Conservation (phyloP, 805 yeast genomes). For the Spathaspora arborariae region DNA sequence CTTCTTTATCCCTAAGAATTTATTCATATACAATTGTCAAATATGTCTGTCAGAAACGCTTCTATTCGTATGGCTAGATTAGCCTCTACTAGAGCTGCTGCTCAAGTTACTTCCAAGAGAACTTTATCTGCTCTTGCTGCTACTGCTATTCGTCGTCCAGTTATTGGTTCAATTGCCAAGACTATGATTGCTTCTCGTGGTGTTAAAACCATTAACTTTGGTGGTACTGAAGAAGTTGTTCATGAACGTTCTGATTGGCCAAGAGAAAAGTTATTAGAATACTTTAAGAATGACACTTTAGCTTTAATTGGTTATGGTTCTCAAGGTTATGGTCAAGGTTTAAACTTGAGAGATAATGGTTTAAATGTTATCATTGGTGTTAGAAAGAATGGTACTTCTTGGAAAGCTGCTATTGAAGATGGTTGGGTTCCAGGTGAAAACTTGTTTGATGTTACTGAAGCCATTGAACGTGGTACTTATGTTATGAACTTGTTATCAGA, state of each 20-base stretch:
- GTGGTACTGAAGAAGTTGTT: slow-evolving; percentile 91
- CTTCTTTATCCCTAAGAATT: slow-evolving; percentile 4
- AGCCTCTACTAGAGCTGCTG: slow-evolving; percentile 41
- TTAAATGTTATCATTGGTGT: slow-evolving; percentile 97
- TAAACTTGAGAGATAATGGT: slow-evolving; percentile 99
- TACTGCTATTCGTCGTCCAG: slow-evolving; percentile 37
- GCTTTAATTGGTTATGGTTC: slow-evolving; percentile 99
- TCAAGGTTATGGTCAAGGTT: slow-evolving; percentile 99
- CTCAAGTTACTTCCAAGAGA: slow-evolving; percentile 57
- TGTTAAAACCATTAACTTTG: slow-evolving; percentile 93
- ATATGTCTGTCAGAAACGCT: slow-evolving; percentile 43
- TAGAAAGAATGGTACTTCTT: slow-evolving; percentile 96
- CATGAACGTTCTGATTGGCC: slow-evolving; percentile 99
- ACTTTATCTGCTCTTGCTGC: slow-evolving; percentile 56
- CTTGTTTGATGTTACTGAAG: slow-evolving; percentile 93
- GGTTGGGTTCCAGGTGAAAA: slow-evolving; percentile 99
- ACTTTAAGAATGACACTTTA: slow-evolving; percentile 96
- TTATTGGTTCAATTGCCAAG: slow-evolving; percentile 32
- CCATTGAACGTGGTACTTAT: slow-evolving; percentile 86
- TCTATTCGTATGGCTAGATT: slow-evolving; percentile 45
- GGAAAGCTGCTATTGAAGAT: slow-evolving; percentile 99
- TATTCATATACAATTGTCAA: slow-evolving; percentile 9
- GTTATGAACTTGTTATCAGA: slow-evolving; percentile 98
- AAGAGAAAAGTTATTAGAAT: slow-evolving; percentile 88
- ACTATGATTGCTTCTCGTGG: slow-evolving; percentile 72